Base-by-base conservation (phyloP, 2,329 filamentous ascomycete species). In the Monilinia aucupariae region DNA sequence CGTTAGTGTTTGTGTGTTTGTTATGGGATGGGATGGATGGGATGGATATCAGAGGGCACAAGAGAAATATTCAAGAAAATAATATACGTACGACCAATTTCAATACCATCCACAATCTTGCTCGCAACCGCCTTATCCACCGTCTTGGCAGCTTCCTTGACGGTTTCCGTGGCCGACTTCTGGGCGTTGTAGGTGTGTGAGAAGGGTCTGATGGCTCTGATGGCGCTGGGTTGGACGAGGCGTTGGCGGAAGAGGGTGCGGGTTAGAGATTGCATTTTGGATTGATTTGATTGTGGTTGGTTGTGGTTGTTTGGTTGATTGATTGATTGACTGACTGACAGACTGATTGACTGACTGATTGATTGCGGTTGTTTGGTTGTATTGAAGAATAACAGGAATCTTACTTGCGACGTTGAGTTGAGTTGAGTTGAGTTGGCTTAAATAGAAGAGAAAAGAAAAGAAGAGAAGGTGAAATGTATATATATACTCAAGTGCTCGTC, bases 21-120 rank as follows among this genome's bases (percentile, higher is more conserved):
- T 15, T 59, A 13, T 6, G 32, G 25, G 54, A n/a, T 45, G 47
- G 47, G 48, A n/a, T 37, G 56, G 58, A 59, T 7, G 17, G 43
- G n/a, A n/a, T n/a, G n/a, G n/a, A n/a, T n/a, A n/a, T n/a, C n/a
- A n/a, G n/a, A n/a, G n/a, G n/a, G n/a, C n/a, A n/a, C n/a, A n/a
- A n/a, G n/a, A n/a, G n/a, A n/a, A n/a, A n/a, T n/a, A n/a, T n/a
- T n/a, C n/a, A n/a, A 50, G 25, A 50, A 58, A 48, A 52, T 52
- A 64, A 78, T 0, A 39, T 15, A 39, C 81, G 64, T 77, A 86
- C 85, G 74, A 55, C 81, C 80, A 53, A 78, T 76, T 68, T 88
- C 78, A 71, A 88, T 85, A 20, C 83, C 84, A 47, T 84, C 82
- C 34, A 86, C 81, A 22, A 88, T 71, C 72, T 85, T 86, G 72